phyloP scores from a whole-genome alignment of 306 rosid species.

The Cicer arietinum region DNA sequence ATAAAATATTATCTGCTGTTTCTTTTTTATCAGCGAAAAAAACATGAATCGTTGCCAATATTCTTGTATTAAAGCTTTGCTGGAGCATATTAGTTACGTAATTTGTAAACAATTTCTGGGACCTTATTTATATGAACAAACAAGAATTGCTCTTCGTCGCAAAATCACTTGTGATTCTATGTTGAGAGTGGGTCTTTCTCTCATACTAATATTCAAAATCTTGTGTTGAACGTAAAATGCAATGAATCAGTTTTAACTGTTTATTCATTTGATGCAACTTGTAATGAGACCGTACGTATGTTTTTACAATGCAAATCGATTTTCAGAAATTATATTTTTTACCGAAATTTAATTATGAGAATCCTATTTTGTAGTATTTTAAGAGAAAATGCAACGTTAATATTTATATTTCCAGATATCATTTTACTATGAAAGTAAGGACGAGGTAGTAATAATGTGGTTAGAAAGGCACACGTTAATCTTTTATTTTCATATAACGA shows the following conservation, averaged over 20 bases:
- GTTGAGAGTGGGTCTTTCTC: neutral
- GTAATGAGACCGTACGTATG: neutral
- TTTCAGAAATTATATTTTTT: no score
- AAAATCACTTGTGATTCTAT: neutral
- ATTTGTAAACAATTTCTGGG: neutral
- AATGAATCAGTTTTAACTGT: neutral
- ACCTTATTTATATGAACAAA: constrained; percentile 10
- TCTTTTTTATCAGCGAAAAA: neutral
- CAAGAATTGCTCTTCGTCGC: neutral
- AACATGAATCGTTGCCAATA: constrained; percentile 1
- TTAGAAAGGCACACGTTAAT: no score
- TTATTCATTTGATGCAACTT: neutral
- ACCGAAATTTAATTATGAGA: no score
- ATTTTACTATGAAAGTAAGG: no score
- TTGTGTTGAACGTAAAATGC: neutral
- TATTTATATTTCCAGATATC: no score
- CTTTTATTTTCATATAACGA: no score
- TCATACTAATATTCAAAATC: neutral
- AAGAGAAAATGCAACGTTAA: no score
- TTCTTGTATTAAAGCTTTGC: neutral
- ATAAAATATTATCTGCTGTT: neutral
- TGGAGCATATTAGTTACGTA: neutral
- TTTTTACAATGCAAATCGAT: neutral
- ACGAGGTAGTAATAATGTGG: no score
- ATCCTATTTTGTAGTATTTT: no score